Evolutionary conservation across 2,329 filamentous ascomycete species (phyloP).

Genomic region (Ascochyta koolunga): DNA sequence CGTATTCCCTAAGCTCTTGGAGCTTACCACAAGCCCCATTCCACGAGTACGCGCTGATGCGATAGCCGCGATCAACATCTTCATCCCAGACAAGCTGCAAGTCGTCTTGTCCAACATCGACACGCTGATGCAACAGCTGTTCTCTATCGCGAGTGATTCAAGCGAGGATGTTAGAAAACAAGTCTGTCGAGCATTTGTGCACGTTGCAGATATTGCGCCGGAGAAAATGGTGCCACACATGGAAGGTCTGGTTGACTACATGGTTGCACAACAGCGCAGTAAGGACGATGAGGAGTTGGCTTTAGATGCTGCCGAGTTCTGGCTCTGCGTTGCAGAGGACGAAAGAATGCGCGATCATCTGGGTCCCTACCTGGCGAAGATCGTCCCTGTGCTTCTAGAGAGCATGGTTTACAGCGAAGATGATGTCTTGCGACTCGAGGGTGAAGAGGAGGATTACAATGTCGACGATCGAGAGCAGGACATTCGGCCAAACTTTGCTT

Average conservation of each 20-base stretch:
- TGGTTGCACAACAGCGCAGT: conserved; percentile 84
- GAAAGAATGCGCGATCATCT: conserved; percentile 77
- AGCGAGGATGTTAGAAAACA: conserved; percentile 85
- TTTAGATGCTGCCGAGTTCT: conserved; percentile 95
- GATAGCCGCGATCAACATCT: conserved; percentile 86
- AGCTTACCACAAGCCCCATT: conserved; percentile 78
- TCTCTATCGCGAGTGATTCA: conserved; percentile 76
- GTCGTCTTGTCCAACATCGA: conserved; percentile 83
- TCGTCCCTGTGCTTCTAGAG: conserved; percentile 87
- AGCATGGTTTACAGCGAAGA: conserved; percentile 98
- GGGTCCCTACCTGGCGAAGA: conserved; percentile 77
- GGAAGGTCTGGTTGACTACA: conserved; percentile 86
- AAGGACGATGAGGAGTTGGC: conserved; percentile 84
- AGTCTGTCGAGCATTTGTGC: conserved; percentile 91
- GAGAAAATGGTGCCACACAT: conserved; percentile 92
- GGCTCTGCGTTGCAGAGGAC: conserved; percentile 92
- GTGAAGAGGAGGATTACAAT: conserved; percentile 82
- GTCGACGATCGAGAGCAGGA: conserved; percentile 89
- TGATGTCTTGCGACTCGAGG: conserved; percentile 83
- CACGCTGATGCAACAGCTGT: conserved; percentile 79
- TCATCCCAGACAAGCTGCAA: conserved; percentile 83
- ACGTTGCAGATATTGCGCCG: conserved; percentile 86
- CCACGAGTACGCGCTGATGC: conserved; percentile 81
- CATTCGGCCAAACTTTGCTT: conserved; percentile 90
- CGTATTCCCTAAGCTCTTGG: conserved; percentile 87